These are phyloP conservation scores for Aurantiochytrium sp. DNA, from an alignment of 108 stramenopile species.

Conservation along the genomic window DNA sequence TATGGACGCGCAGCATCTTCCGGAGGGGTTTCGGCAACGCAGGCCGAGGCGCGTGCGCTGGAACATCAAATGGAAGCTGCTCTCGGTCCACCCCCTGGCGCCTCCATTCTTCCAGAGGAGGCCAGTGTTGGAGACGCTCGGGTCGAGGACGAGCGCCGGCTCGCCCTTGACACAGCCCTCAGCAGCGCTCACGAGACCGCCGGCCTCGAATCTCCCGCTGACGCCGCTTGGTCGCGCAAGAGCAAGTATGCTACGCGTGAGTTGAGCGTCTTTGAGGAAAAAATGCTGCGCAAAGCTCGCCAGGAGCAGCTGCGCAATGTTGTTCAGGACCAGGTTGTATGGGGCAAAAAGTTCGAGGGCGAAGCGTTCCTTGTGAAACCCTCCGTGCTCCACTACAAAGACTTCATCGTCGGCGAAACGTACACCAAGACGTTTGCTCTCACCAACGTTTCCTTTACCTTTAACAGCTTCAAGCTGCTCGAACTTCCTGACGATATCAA, in stretches of 20 bases:
- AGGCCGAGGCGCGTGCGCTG: neutral
- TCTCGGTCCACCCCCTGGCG: neutral
- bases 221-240: neutral
- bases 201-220: neutral
- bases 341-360: constrained; percentile 35
- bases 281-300: neutral
- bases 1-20: no score
- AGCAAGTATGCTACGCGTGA: neutral
- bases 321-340: constrained; percentile 35
- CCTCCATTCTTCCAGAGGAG: neutral
- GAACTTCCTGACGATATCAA: constrained; percentile 34
- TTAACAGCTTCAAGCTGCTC: constrained; percentile 52
- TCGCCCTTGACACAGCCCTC: neutral
- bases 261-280: neutral
- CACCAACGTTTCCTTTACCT: constrained; percentile 50
- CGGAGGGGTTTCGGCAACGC: neutral
- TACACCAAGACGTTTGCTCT: constrained; percentile 31
- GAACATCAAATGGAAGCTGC: neutral
- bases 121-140: neutral
- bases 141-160: neutral
- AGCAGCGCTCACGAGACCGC: neutral
- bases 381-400: constrained; percentile 39
- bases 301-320: neutral
- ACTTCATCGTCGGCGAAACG: constrained; percentile 41
- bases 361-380: constrained; percentile 40